These are phyloP conservation scores for Syzygium grande DNA, from an alignment of 345 rosid species.

Conservation along the genomic window DNA sequence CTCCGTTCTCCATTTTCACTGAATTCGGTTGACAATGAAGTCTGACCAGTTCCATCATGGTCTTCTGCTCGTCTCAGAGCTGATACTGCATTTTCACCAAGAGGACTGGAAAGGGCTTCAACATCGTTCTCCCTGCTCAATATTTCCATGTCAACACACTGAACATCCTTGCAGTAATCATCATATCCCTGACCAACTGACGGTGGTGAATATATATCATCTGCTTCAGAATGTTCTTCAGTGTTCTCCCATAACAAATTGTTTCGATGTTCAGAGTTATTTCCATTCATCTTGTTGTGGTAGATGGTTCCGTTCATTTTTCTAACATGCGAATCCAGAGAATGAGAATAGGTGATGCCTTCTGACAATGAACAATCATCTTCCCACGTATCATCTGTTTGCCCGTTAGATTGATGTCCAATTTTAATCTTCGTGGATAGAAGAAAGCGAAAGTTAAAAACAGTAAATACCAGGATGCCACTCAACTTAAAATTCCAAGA, in stretches of 20 bases:
- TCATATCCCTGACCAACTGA: slow-evolving; percentile 46
- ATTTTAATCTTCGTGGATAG: slow-evolving; percentile 27
- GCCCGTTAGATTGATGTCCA: slow-evolving; percentile 22
- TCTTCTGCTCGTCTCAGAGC: slow-evolving; percentile 16
- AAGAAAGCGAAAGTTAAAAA: slow-evolving; percentile 8
- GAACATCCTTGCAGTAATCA: slow-evolving; percentile 85
- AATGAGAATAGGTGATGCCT: slow-evolving; percentile 23
- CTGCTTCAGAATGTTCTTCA: slow-evolving; percentile 38
- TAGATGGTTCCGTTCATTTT: slow-evolving; percentile 10
- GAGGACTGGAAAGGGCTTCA: slow-evolving; percentile 25
- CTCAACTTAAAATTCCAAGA: neutral
- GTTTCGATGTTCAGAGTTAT: slow-evolving; percentile 22
- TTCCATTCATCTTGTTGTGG: slow-evolving; percentile 38
- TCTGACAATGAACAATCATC: slow-evolving; percentile 61
- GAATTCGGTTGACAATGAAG: slow-evolving; percentile 10
- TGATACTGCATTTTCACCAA: slow-evolving; percentile 21
- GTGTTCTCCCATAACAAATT: slow-evolving; percentile 9
- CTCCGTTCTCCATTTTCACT: slow-evolving; percentile 28
- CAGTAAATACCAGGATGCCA: neutral
- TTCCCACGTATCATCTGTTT: slow-evolving; percentile 48
- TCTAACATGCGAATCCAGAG: neutral
- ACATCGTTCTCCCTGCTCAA: slow-evolving; percentile 17
- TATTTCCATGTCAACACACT: slow-evolving; percentile 66
- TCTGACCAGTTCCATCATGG: slow-evolving; percentile 15
- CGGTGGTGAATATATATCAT: slow-evolving; percentile 31